A percentile compares a stretch with the other conserved stretches of the same genome.
These are phyloP conservation scores for Penicillium sp. DNA, from an alignment of 2,329 filamentous ascomycete genomes.

Conservation along the genomic window DNA sequence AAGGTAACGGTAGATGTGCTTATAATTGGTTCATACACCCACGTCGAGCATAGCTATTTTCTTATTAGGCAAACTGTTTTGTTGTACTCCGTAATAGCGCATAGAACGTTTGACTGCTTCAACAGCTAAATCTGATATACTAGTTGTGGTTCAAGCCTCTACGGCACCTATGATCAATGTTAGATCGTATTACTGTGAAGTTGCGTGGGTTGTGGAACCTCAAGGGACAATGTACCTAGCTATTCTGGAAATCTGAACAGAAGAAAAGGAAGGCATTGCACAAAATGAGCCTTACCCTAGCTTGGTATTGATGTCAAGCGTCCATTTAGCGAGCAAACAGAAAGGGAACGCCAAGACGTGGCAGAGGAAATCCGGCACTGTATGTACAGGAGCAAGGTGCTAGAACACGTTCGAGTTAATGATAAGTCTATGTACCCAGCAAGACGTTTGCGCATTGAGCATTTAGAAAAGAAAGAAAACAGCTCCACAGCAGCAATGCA, in stretches of 20 bases:
- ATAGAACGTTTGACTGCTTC: background rate
- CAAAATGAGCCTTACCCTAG: background rate
- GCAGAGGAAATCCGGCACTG: background rate
- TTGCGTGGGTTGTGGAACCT: no score
- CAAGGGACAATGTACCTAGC: no score
- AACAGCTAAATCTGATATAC: background rate
- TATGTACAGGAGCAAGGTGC: background rate
- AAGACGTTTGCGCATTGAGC: background rate
- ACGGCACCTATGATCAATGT: background rate
- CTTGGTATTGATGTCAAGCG: background rate
- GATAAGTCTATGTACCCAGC: background rate
- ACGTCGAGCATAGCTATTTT: no score
- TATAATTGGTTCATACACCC: no score
- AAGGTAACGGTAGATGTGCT: no score
- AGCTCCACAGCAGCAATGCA: background rate
- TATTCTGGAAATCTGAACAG: no score
- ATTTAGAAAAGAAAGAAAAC: background rate
- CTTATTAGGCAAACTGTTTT: background rate
- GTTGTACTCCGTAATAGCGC: background rate
- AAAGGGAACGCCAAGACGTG: background rate
- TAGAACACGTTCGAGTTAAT: background rate
- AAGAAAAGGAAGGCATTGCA: background rate
- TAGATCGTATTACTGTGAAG: background rate
- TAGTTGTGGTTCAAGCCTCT: background rate
- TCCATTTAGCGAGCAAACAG: background rate